Percentiles rank a stretch among this genome's conserved stretches.
Evolutionary conservation across 768 basidiomycete species (phyloP).

Genomic region (Chalciporus piperatus): DNA sequence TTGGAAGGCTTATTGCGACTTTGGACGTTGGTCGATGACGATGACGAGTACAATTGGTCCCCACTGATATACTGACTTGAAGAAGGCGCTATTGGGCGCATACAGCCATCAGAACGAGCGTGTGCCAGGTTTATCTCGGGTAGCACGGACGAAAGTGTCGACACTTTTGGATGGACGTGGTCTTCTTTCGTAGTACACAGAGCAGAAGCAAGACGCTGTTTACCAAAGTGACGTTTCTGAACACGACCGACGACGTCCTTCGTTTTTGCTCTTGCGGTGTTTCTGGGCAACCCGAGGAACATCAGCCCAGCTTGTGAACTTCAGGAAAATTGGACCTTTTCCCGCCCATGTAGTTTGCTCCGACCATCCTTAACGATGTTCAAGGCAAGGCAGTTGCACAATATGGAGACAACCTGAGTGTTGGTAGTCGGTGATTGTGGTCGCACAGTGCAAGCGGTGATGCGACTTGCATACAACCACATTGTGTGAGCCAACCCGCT

Average conservation of each 20-base stretch:
- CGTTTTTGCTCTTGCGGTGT: constrained; percentile 52
- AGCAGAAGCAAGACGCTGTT: constrained; percentile 52
- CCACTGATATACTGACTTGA: neutral
- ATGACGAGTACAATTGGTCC: constrained; percentile 5
- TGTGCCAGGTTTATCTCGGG: constrained; percentile 28
- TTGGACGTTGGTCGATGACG: constrained; percentile 2
- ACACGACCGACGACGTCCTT: constrained; percentile 54
- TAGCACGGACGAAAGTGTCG: constrained; percentile 9
- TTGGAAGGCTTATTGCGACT: constrained; percentile 19
- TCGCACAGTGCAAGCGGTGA: too few species aligned
- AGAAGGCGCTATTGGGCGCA: neutral
- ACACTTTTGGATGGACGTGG: neutral
- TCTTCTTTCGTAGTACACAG: constrained; percentile 25
- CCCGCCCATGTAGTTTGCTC: constrained; percentile 78
- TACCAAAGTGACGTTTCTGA: constrained; percentile 61
- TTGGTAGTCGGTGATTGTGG: too few species aligned
- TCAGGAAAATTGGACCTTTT: constrained; percentile 44
- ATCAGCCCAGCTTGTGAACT: neutral
- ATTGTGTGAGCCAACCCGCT: too few species aligned
- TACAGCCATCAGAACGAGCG: constrained; percentile 13
- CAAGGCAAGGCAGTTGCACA: too few species aligned
- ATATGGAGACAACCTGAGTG: too few species aligned
- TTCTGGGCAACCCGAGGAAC: constrained; percentile 37
- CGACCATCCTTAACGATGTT: constrained; percentile 43
- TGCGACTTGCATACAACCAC: too few species aligned